These are phyloP conservation scores for Cenchrus fungigraminus DNA, from an alignment of 176 grass and related monocot species.

Conservation along the genomic window DNA sequence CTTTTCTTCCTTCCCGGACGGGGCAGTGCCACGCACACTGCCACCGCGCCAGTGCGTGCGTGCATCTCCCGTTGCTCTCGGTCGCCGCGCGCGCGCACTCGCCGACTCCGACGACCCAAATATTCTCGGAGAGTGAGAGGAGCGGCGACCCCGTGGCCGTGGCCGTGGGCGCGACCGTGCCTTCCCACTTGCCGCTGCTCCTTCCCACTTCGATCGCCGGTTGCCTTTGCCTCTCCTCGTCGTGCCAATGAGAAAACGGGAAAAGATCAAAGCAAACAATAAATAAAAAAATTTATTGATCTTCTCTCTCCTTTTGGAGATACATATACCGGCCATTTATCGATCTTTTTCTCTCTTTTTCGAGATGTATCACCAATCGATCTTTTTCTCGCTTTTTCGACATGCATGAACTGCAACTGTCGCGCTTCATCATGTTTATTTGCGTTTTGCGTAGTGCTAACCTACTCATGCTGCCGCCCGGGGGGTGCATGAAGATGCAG, in stretches of 20 bases:
- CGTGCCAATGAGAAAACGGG: neutral
- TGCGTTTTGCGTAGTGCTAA: neutral
- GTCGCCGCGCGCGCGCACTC: neutral
- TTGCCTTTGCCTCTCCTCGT: neutral
- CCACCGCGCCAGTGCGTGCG: neutral
- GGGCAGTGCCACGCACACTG: neutral
- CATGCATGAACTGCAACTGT: neutral
- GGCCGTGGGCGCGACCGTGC: neutral
- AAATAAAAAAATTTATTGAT: no score
- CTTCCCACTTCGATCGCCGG: no score
- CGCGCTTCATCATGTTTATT: neutral
- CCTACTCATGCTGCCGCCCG: constrained; percentile 1
- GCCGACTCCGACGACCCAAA: neutral
- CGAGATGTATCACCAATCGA: neutral
- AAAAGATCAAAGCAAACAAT: no score
- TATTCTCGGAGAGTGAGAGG: constrained; percentile 15
- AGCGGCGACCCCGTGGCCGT: neutral
- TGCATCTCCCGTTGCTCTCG: constrained; percentile 23
- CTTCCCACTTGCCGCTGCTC: neutral
- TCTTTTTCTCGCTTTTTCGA: neutral
- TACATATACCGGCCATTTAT: no score
- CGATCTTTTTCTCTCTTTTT: neutral
- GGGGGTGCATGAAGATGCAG: neutral
- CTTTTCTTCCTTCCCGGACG: no score
- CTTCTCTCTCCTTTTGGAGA: no score